phyloP scores from a whole-genome alignment of 2,329 filamentous ascomycete species.

The Trichoderma harzianum region DNA sequence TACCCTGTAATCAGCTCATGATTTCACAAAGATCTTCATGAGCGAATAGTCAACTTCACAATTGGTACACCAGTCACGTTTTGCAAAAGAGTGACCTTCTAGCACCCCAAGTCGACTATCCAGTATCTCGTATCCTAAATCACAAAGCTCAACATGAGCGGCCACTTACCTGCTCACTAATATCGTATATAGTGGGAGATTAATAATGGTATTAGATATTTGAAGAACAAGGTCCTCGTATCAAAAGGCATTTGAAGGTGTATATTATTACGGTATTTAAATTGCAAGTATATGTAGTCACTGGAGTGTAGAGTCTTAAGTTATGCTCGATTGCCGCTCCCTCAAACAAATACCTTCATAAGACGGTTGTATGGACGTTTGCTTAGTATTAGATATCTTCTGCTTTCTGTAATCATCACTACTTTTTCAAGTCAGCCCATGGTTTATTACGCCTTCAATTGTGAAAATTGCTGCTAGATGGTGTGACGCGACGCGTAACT shows the following conservation, averaged over 20 bases:
- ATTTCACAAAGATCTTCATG: too few species aligned
- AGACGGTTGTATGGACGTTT: neutral
- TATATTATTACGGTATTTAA: fast-evolving
- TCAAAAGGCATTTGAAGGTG: neutral
- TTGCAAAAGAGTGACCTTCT: too few species aligned
- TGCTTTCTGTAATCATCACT: neutral
- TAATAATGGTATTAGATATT: neutral
- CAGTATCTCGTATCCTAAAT: neutral
- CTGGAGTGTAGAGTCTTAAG: fast-evolving
- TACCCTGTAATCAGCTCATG: too few species aligned
- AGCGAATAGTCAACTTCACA: too few species aligned
- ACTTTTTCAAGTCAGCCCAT: neutral
- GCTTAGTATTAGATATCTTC: neutral
- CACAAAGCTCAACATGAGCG: neutral
- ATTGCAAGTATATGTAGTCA: neutral
- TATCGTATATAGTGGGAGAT: neutral
- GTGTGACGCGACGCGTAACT: neutral
- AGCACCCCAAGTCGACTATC: too few species aligned
- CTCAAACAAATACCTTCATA: neutral
- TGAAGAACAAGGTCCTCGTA: neutral
- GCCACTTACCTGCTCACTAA: neutral
- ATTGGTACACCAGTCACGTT: too few species aligned
- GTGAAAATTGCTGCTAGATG: neutral
- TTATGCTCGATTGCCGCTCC: neutral
- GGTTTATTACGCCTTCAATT: neutral